Evolutionary conservation across 176 grass and related monocot genomes (phyloP).

Genomic region (Juncus effusus): DNA sequence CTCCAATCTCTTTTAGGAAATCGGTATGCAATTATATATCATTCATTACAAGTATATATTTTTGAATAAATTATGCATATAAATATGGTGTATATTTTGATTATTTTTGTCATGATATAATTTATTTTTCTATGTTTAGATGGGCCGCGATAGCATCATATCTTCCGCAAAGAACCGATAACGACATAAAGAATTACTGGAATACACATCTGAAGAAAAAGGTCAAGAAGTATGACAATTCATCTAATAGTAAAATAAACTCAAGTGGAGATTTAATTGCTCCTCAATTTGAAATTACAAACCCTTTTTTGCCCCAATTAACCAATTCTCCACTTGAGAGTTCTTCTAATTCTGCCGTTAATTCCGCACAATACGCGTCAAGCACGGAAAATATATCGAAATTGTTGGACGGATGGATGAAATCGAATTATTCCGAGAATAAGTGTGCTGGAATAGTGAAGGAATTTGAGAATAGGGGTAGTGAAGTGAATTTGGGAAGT

Average conservation of each 20-base stretch:
- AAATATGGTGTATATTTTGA: background rate
- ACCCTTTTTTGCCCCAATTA: background rate
- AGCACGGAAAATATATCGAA: conserved; percentile 28
- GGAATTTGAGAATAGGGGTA: conserved; percentile 16
- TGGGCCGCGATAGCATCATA: conserved; percentile 38
- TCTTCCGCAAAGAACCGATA: conserved; percentile 38
- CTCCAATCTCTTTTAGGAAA: conserved; percentile 30
- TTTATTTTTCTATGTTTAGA: conserved; percentile 19
- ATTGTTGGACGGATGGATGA: conserved; percentile 29
- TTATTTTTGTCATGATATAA: background rate
- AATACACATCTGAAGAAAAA: conserved; percentile 39
- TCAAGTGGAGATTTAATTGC: conserved; percentile 7
- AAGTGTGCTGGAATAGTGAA: background rate
- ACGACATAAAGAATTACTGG: conserved; percentile 37
- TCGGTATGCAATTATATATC: conserved; percentile 1
- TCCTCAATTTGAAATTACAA: conserved; percentile 16
- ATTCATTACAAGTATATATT: background rate
- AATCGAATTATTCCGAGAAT: conserved; percentile 17
- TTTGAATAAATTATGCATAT: background rate
- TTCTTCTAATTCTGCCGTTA: conserved; percentile 2
- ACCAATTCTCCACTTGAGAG: conserved; percentile 7
- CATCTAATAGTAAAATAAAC: conserved; percentile 21
- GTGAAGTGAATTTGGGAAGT: conserved; percentile 12
- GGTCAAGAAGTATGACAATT: conserved; percentile 17
- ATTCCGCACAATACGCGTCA: conserved; percentile 19